Conservation (phyloP, 495 filamentous ascomycete species). For the Podospora pseudoanserina region DNA sequence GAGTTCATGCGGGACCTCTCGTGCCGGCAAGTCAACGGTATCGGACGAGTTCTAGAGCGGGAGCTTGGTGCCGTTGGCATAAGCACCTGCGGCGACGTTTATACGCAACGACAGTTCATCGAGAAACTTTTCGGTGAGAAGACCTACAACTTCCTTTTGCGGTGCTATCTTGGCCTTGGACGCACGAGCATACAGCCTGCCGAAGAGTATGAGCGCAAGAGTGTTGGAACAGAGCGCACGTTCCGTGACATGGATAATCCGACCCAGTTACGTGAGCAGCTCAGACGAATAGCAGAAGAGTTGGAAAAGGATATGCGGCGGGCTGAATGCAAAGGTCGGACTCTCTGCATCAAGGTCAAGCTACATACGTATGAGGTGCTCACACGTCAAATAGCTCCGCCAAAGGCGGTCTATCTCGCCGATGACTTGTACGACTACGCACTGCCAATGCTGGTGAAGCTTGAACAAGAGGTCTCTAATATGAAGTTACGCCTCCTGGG, state of each 20-base stretch:
- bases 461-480: constrained; percentile 79
- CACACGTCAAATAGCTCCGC: constrained; percentile 72
- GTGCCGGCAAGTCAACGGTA: constrained; percentile 85
- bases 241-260: constrained; percentile 76
- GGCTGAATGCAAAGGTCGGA: constrained; percentile 82
- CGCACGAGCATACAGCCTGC: constrained; percentile 83
- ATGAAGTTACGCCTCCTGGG: constrained; percentile 87
- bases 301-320: constrained; percentile 80
- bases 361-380: constrained; percentile 90
- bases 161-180: constrained; percentile 81
- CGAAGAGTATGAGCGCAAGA: constrained; percentile 88
- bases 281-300: constrained; percentile 76
- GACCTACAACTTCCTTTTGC: constrained; percentile 78
- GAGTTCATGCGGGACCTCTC: constrained; percentile 79
- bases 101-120: constrained; percentile 66
- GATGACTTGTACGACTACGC: constrained; percentile 82
- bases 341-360: constrained; percentile 88
- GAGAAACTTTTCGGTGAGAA: constrained; percentile 83
- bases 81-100: constrained; percentile 87
- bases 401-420: constrained; percentile 64
- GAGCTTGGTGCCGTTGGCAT: constrained; percentile 85
- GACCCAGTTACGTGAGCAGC: constrained; percentile 67
- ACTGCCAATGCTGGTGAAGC: constrained; percentile 76
- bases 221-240: constrained; percentile 89
- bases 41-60: constrained; percentile 90